Evolutionary conservation across 2,329 filamentous ascomycete genomes (phyloP).

Genomic region (Emericellopsis cladophorae): DNA sequence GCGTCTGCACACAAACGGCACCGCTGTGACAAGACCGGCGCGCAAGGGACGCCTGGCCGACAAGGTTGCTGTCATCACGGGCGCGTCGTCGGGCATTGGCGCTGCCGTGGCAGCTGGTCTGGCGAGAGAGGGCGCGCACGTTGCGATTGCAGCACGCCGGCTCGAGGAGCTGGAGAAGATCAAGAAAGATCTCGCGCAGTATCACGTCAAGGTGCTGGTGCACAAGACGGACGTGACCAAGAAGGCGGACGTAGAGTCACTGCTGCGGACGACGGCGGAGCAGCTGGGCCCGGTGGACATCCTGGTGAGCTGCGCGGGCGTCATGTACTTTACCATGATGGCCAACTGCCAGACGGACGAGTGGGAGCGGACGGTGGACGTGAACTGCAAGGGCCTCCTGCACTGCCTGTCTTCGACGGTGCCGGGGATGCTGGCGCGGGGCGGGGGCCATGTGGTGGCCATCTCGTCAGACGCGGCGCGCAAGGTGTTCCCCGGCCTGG

Average conservation of each 20-base stretch:
- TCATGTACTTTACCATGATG: slow-evolving; percentile 90
- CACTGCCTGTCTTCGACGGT: slow-evolving; percentile 59
- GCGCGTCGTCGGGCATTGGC: slow-evolving; percentile 69
- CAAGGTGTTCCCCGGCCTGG: slow-evolving; percentile 70
- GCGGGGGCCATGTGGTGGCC: slow-evolving; percentile 61
- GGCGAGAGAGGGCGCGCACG: slow-evolving; percentile 56
- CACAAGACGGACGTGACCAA: slow-evolving; percentile 63
- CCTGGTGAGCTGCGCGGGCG: slow-evolving; percentile 67
- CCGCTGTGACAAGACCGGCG: slow-evolving; percentile 2
- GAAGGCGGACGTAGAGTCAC: slow-evolving; percentile 49
- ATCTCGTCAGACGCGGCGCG: slow-evolving; percentile 74
- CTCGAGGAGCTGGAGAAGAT: slow-evolving; percentile 54
- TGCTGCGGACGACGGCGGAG: slow-evolving; percentile 44
- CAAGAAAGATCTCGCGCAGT: slow-evolving; percentile 47
- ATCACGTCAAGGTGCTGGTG: slow-evolving; percentile 49
- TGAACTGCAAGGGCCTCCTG: slow-evolving; percentile 75
- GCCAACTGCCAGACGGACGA: slow-evolving; percentile 59
- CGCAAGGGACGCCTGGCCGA: slow-evolving; percentile 48
- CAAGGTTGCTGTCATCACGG: slow-evolving; percentile 63
- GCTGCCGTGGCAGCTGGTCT: slow-evolving; percentile 60
- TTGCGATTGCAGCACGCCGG: slow-evolving; percentile 61
- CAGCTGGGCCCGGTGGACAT: slow-evolving; percentile 65
- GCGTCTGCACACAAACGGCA: slow-evolving; percentile 21
- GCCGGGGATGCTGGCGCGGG: slow-evolving; percentile 58
- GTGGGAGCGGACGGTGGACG: slow-evolving; percentile 73